Conservation (phyloP, 139 green algal species). For the Volvox reticuliferus region DNA sequence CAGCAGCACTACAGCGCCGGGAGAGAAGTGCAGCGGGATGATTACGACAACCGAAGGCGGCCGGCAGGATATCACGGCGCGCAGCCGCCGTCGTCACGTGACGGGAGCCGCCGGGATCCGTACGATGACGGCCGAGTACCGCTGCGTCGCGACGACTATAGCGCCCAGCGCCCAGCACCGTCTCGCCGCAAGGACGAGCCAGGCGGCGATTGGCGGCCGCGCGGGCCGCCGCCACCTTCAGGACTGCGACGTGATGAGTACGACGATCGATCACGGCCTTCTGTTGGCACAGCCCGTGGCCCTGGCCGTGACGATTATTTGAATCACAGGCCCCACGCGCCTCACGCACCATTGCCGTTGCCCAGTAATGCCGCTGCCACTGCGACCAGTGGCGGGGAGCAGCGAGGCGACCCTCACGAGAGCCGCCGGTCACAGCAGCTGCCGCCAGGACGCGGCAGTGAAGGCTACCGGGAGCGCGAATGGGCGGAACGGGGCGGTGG, state of each 20-base stretch:
- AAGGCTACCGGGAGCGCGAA: neutral
- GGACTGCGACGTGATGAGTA: neutral
- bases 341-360: neutral
- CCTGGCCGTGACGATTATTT: neutral
- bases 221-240: neutral
- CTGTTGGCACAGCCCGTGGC: neutral
- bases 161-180: neutral
- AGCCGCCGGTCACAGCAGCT: neutral
- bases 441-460: neutral
- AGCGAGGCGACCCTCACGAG: neutral
- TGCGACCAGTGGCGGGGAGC: neutral
- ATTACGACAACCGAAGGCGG: neutral
- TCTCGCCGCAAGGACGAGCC: neutral
- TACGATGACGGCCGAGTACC: slow-evolving; percentile 6
- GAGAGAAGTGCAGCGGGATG: neutral
- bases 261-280: neutral
- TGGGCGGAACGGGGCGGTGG: slow-evolving; percentile 5
- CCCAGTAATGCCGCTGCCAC: neutral
- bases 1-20: neutral
- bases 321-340: neutral
- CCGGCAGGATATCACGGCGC: neutral
- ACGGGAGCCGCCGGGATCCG: neutral
- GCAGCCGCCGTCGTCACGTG: neutral
- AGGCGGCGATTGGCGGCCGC: neutral
- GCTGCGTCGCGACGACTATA: neutral